A percentile compares a stretch with the other conserved stretches of the same genome.
These are phyloP conservation scores for Leptographium wingfieldii DNA, from an alignment of 2,329 filamentous ascomycete species.

Conservation along the genomic window DNA sequence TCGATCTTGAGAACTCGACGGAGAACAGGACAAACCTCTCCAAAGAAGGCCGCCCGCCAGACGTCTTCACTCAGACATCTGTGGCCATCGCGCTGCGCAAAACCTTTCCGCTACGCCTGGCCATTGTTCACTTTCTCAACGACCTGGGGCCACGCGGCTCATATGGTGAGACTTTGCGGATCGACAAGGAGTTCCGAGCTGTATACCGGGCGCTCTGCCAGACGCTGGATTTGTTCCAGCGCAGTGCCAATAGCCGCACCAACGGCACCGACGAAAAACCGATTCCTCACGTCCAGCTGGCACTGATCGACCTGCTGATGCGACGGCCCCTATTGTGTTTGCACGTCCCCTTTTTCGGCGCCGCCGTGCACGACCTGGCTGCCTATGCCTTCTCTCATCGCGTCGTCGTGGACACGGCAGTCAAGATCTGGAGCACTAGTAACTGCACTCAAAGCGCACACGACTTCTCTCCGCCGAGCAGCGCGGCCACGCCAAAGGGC, in stretches of 20 bases:
- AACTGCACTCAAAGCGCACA: slow-evolving; percentile 10
- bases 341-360: slow-evolving; percentile 35
- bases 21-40: not conserved
- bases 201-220: slow-evolving; percentile 26
- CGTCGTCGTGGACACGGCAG: slow-evolving; percentile 27
- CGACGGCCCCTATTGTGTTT: slow-evolving; percentile 38
- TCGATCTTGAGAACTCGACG: not conserved
- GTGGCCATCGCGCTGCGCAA: slow-evolving; percentile 32
- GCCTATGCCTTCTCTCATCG: slow-evolving; percentile 40
- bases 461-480: not conserved
- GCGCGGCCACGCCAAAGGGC: slow-evolving; percentile 5
- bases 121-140: slow-evolving; percentile 32
- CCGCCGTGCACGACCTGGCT: slow-evolving; percentile 28
- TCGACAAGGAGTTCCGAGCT: slow-evolving; percentile 29
- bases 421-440: slow-evolving; percentile 17
- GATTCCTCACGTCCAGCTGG: slow-evolving; percentile 23
- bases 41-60: slow-evolving; percentile 2
- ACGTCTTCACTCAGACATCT: slow-evolving; percentile 30
- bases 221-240: slow-evolving; percentile 13
- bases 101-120: slow-evolving; percentile 29
- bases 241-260: not conserved
- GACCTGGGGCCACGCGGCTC: slow-evolving; percentile 28
- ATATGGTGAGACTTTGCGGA: slow-evolving; percentile 33
- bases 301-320: slow-evolving; percentile 26
- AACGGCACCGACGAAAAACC: not conserved